phyloP scores from a whole-genome alignment of 768 basidiomycete species.

The Pholiota molesta region DNA sequence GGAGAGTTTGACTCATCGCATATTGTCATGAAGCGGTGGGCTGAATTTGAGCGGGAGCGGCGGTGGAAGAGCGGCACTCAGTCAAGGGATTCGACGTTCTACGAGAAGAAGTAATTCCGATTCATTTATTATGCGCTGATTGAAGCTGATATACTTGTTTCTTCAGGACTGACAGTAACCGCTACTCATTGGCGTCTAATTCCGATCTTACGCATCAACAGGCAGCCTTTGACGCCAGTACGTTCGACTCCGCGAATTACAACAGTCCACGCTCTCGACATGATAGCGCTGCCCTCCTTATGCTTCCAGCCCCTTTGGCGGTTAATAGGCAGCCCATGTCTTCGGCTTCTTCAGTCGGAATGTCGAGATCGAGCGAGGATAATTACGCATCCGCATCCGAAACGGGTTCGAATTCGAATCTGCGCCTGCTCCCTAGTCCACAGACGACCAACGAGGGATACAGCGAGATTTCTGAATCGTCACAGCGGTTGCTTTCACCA shows the following conservation, averaged over 20 bases:
- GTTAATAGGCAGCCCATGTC: slow-evolving; percentile 56
- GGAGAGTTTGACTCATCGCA: slow-evolving; percentile 96
- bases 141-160: slow-evolving; percentile 18
- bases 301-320: slow-evolving; percentile 76
- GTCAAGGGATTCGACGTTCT: slow-evolving; percentile 76
- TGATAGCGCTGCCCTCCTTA: slow-evolving; percentile 72
- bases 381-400: slow-evolving; percentile 43
- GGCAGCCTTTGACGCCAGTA: slow-evolving; percentile 59
- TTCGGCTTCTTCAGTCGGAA: slow-evolving; percentile 49
- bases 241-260: slow-evolving; percentile 58
- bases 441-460: slow-evolving; percentile 37
- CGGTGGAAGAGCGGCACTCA: slow-evolving; percentile 89
- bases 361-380: slow-evolving; percentile 52
- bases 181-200: slow-evolving; percentile 80
- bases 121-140: slow-evolving; percentile 3
- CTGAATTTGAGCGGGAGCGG: slow-evolving; percentile 94
- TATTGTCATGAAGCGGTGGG: slow-evolving; percentile 99
- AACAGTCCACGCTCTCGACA: slow-evolving; percentile 53
- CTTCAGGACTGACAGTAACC: slow-evolving; percentile 43
- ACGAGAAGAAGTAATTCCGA: slow-evolving; percentile 71
- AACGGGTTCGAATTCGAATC: slow-evolving; percentile 41
- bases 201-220: slow-evolving; percentile 70
- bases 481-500: slow-evolving; percentile 35
- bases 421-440: slow-evolving; percentile 46
- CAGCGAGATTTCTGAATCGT: slow-evolving; percentile 42